Conservation (phyloP, 2,329 filamentous ascomycete genomes). For the Colletotrichum sp. region DNA sequence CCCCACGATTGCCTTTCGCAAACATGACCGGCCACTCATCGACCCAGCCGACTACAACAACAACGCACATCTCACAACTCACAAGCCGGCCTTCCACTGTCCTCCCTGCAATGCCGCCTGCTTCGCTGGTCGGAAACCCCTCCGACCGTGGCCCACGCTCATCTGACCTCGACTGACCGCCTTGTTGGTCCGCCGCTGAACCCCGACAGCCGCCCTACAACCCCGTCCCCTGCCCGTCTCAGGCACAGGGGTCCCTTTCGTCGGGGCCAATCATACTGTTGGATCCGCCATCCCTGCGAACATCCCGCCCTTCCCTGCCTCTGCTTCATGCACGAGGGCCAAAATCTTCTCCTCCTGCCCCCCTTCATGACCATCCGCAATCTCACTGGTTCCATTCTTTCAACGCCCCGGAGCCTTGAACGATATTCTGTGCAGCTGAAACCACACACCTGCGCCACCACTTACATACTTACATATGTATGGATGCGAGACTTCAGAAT, state of each 20-base stretch:
- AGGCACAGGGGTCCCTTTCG: conserved; percentile 1
- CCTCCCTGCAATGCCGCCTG: background rate
- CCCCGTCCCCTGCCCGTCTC: conserved; percentile 5
- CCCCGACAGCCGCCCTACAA: conserved; percentile 13
- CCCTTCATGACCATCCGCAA: conserved; percentile 2
- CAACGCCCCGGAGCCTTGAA: background rate
- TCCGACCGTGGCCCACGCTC: conserved; percentile 6
- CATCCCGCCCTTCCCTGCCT: conserved; percentile 17
- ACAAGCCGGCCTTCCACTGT: background rate
- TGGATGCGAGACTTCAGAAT: background rate
- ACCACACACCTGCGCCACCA: background rate
- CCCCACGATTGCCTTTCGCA: background rate
- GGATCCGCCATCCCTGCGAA: conserved; percentile 11
- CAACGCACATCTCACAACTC: background rate
- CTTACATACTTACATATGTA: too few relatives aligned
- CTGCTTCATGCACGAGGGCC: conserved; percentile 13
- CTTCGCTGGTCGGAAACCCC: background rate
- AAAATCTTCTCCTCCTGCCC: conserved; percentile 8
- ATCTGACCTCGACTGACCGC: conserved; percentile 21
- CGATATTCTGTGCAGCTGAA: background rate
- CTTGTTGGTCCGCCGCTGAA: background rate
- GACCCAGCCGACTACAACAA: background rate
- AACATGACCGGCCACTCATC: background rate
- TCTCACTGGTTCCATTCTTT: conserved; percentile 2
- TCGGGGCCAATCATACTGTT: background rate